phyloP scores from a whole-genome alignment of 2,329 filamentous ascomycete genomes.

The Endocalyx cinctus region DNA sequence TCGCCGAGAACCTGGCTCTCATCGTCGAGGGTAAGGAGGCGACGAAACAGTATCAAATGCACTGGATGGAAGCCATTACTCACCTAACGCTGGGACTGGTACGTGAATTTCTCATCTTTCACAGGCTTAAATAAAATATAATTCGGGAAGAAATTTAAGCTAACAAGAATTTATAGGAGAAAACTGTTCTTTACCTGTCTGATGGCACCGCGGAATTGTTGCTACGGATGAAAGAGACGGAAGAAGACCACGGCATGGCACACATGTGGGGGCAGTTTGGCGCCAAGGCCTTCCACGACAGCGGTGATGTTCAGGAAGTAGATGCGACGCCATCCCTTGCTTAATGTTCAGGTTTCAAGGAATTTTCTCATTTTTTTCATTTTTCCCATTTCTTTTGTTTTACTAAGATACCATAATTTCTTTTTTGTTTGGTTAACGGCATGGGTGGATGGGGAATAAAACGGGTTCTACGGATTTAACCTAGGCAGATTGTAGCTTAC shows the following conservation, averaged over 20 bases:
- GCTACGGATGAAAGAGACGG: slow-evolving; percentile 36
- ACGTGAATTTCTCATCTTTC: slow-evolving; percentile 14
- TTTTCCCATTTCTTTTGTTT: too few species aligned
- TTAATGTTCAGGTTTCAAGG: too few species aligned
- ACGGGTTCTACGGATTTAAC: too few species aligned
- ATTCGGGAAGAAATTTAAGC: slow-evolving; percentile 1
- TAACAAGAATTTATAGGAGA: slow-evolving; percentile 30
- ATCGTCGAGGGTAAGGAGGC: slow-evolving; percentile 37
- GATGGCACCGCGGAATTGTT: slow-evolving; percentile 40
- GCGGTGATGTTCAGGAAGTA: too few species aligned
- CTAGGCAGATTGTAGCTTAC: too few species aligned
- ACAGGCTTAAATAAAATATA: slow-evolving; percentile 1
- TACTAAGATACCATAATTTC: too few species aligned
- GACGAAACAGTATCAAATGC: slow-evolving; percentile 33
- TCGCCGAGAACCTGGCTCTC: slow-evolving; percentile 50
- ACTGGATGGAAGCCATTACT: slow-evolving; percentile 45
- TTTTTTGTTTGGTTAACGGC: too few species aligned
- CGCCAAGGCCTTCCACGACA: slow-evolving; percentile 40
- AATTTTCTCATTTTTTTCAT: too few species aligned
- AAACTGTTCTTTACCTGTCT: slow-evolving; percentile 38
- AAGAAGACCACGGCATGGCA: slow-evolving; percentile 39
- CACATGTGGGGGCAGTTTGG: slow-evolving; percentile 39
- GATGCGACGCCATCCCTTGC: too few species aligned
- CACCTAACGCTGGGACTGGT: slow-evolving; percentile 52
- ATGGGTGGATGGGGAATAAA: too few species aligned